Evolutionary conservation across 2,329 filamentous ascomycete genomes (phyloP).

Genomic region (Teratosphaeriaceae sp.): DNA sequence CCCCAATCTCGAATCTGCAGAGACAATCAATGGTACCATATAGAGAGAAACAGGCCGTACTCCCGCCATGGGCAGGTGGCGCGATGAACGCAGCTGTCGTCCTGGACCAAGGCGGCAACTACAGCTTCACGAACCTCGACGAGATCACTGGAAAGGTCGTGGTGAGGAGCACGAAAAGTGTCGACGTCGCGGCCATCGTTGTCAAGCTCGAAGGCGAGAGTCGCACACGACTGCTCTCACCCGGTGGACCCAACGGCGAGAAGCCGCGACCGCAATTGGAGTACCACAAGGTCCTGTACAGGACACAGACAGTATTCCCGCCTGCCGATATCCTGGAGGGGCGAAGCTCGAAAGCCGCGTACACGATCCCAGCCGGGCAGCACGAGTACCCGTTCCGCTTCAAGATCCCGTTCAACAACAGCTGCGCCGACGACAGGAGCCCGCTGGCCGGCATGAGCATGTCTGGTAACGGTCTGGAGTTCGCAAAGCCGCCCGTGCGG

Average conservation of each 20-base stretch:
- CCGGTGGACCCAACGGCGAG: conserved; percentile 34
- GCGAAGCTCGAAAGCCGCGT: conserved; percentile 35
- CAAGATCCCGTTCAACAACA: conserved; percentile 67
- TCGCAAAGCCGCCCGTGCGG: conserved; percentile 40
- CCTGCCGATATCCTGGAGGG: conserved; percentile 39
- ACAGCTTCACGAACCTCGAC: conserved; percentile 63
- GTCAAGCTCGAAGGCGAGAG: conserved; percentile 82
- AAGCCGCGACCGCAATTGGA: conserved; percentile 43
- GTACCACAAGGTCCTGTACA: conserved; percentile 60
- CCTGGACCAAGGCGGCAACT: conserved; percentile 26
- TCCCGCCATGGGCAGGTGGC: neutral
- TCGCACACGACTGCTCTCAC: conserved; percentile 53
- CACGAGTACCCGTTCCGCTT: conserved; percentile 74
- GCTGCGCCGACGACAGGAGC: conserved; percentile 46
- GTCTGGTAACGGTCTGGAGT: conserved; percentile 37
- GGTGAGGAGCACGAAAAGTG: conserved; percentile 37
- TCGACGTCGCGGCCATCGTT: conserved; percentile 51
- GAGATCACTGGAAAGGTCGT: conserved; percentile 54
- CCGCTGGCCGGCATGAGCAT: conserved; percentile 37
- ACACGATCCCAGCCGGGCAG: conserved; percentile 59
- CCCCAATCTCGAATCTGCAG: neutral
- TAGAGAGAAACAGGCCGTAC: neutral
- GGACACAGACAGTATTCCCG: conserved; percentile 65
- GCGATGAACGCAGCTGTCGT: conserved; percentile 25
- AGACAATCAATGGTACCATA: neutral